These are phyloP conservation scores for Lecanosticta acicola DNA, from an alignment of 2,329 filamentous ascomycete species.

Conservation along the genomic window DNA sequence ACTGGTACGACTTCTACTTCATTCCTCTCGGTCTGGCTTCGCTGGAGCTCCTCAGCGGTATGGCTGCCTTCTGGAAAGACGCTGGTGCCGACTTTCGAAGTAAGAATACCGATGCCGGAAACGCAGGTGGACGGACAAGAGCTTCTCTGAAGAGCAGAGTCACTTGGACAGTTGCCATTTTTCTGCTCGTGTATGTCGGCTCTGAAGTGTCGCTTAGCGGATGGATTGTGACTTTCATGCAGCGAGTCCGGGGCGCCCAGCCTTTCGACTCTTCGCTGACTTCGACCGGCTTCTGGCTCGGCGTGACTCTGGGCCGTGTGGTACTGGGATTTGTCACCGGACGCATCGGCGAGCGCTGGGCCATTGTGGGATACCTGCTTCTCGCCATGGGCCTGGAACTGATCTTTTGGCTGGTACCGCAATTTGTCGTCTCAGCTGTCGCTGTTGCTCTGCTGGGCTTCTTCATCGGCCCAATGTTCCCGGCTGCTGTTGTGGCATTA, in stretches of 20 bases:
- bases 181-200: conserved; percentile 12
- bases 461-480: conserved; percentile 22
- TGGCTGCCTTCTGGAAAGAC: conserved; percentile 7
- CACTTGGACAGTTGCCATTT: conserved; percentile 11
- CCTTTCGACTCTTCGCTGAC: conserved; percentile 16
- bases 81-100: conserved; percentile 4
- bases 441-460: conserved; percentile 17
- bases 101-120: conserved; percentile 5
- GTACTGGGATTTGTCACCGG: conserved; percentile 17
- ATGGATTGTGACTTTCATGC: conserved; percentile 16
- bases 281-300: conserved; percentile 18
- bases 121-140: conserved; percentile 7
- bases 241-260: conserved; percentile 6
- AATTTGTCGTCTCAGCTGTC: conserved; percentile 15
- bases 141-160: conserved; percentile 8
- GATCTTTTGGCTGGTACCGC: conserved; percentile 19
- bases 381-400: conserved; percentile 16
- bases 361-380: conserved; percentile 12
- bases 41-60: conserved; percentile 2
- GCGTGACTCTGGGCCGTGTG: conserved; percentile 15
- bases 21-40: conserved; percentile 32
- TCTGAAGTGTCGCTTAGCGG: conserved; percentile 12
- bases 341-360: conserved; percentile 15
- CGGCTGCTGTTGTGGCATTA: conserved; percentile 12
- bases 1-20: conserved; percentile 69